phyloP scores from a whole-genome alignment of 2,329 filamentous ascomycete species.

The Huntiella omanensis region DNA sequence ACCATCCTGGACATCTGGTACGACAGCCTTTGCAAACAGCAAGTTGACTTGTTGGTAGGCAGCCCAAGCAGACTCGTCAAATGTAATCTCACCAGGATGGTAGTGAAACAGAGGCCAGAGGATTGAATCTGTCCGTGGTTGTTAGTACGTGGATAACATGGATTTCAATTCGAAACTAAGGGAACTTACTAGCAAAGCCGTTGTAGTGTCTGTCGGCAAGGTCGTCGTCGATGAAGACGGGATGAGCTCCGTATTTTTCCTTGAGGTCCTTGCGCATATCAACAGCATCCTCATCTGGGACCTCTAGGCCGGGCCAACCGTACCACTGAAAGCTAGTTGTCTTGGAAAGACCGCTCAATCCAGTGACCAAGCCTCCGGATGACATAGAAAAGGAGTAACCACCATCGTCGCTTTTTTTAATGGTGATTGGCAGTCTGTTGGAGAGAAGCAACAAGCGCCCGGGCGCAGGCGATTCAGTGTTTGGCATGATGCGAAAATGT shows the following conservation, averaged over 20 bases:
- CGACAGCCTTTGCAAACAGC: conserved; percentile 74
- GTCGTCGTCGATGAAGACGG: conserved; percentile 85
- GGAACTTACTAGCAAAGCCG: conserved; percentile 70
- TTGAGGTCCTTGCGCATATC: conserved; percentile 60
- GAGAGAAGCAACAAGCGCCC: conserved; percentile 65
- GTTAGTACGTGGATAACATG: background rate
- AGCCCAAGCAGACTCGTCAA: conserved; percentile 85
- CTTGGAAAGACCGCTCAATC: conserved; percentile 78
- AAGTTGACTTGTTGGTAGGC: conserved; percentile 88
- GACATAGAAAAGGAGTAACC: conserved; percentile 93
- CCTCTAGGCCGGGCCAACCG: conserved; percentile 86
- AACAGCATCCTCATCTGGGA: conserved; percentile 65
- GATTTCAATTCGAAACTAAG: background rate
- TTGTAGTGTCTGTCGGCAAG: conserved; percentile 94
- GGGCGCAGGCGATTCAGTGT: conserved; percentile 19
- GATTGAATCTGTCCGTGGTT: conserved; percentile 52
- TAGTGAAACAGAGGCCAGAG: conserved; percentile 98
- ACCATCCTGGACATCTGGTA: conserved; percentile 74
- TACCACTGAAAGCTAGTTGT: conserved; percentile 96
- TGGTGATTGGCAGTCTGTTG: conserved; percentile 89
- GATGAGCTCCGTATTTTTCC: conserved; percentile 74
- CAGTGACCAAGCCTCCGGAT: conserved; percentile 85
- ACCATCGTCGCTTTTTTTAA: conserved; percentile 82
- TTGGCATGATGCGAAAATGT: conserved; percentile 18
- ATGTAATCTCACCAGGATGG: conserved; percentile 94